A percentile compares a stretch with the other conserved stretches of the same genome.
phyloP scores from a whole-genome alignment of 2,329 filamentous ascomycete species.

The Ascocoryne sarcoides region DNA sequence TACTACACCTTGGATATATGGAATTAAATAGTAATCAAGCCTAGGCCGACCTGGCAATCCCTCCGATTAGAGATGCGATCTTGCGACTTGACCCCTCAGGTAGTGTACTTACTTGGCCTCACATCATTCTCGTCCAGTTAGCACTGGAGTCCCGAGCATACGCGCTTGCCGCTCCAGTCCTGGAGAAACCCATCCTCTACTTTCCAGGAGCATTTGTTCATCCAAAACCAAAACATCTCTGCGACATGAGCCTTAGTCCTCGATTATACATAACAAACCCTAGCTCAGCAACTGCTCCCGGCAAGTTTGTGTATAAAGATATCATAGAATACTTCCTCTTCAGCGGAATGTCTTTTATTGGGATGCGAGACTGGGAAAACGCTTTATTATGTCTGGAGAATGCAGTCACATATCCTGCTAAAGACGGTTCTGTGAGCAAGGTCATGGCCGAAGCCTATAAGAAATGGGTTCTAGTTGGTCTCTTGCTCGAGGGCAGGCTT shows the following conservation, averaged over 20 bases:
- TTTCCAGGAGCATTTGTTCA: constrained; percentile 43
- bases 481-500: constrained; percentile 60
- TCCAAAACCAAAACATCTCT: constrained; percentile 32
- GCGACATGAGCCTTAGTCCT: constrained; percentile 38
- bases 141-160: constrained; percentile 47
- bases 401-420: constrained; percentile 58
- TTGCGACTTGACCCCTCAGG: constrained; percentile 57
- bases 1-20: neutral
- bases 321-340: constrained; percentile 61
- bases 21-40: neutral
- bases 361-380: constrained; percentile 50
- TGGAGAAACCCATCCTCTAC: constrained; percentile 58
- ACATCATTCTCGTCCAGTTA: constrained; percentile 48
- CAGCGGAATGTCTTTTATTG: constrained; percentile 56
- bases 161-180: constrained; percentile 47
- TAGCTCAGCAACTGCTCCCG: constrained; percentile 44
- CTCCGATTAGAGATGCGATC: constrained; percentile 38
- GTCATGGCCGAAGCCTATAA: constrained; percentile 87
- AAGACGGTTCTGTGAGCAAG: constrained; percentile 55
- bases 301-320: constrained; percentile 38
- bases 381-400: constrained; percentile 55
- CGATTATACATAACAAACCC: constrained; percentile 50
- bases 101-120: constrained; percentile 56
- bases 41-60: constrained; percentile 21
- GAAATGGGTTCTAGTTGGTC: constrained; percentile 73